These are phyloP conservation scores for Apium graveolens DNA, from an alignment of 129 eudicot genomes.

Conservation along the genomic window DNA sequence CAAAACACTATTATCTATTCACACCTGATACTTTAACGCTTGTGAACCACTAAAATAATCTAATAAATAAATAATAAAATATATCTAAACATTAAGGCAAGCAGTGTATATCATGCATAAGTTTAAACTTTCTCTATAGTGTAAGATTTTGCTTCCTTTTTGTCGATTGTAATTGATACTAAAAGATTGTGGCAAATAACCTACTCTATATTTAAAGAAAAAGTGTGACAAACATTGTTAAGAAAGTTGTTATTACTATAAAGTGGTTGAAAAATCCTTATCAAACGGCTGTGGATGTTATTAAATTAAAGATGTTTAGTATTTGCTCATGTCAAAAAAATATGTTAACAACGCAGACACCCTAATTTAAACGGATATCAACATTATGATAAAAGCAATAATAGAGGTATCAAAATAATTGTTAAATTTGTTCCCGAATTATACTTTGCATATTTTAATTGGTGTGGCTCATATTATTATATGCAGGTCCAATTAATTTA, in stretches of 20 bases:
- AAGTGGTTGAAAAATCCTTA: conserved; percentile 10
- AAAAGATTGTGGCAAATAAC: neutral
- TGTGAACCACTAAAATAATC: neutral
- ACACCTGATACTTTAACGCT: neutral
- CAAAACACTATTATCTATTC: neutral
- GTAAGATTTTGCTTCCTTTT: neutral
- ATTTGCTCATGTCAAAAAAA: no score
- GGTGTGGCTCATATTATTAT: no score
- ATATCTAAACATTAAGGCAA: neutral
- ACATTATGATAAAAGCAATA: no score
- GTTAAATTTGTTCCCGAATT: no score
- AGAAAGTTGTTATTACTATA: neutral
- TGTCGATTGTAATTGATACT: neutral
- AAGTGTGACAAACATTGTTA: neutral
- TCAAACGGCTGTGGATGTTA: neutral
- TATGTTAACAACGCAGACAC: neutral
- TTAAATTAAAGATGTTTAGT: no score
- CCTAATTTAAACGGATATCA: neutral
- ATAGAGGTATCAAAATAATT: no score
- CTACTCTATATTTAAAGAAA: neutral
- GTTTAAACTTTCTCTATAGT: neutral
- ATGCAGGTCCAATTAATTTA: no score
- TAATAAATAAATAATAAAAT: neutral
- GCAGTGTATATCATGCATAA: neutral
- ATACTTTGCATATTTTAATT: no score